Percentiles rank a stretch among this genome's conserved stretches.
phyloP scores from a whole-genome alignment of 768 basidiomycete species.

The Xanthoconium stramineum region DNA sequence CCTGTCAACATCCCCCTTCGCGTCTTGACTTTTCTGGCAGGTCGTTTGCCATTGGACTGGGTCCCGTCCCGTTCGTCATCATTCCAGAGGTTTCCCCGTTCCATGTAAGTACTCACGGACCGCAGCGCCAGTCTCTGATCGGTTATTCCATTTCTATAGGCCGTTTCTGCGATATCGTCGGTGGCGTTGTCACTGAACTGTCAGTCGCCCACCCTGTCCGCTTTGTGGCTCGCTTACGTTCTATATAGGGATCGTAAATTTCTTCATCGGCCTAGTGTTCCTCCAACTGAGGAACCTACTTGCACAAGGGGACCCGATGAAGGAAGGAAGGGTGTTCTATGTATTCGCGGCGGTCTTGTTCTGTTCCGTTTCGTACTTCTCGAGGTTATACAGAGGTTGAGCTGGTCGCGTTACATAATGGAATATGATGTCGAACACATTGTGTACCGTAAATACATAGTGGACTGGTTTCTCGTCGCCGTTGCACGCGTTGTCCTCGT shows the following conservation, averaged over 20 bases:
- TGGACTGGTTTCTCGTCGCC: constrained; percentile 6
- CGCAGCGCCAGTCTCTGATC: not conserved
- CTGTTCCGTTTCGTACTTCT: constrained; percentile 21
- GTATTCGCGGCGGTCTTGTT: constrained; percentile 65
- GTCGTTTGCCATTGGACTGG: constrained; percentile 87
- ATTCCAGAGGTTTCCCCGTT: constrained; percentile 85
- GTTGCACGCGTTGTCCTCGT: not conserved
- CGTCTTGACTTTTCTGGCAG: constrained; percentile 33
- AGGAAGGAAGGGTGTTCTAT: constrained; percentile 89
- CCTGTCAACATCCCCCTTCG: not conserved
- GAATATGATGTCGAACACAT: not conserved
- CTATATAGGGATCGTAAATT: constrained; percentile 74
- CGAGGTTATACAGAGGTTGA: constrained; percentile 27
- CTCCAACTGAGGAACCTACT: constrained; percentile 78
- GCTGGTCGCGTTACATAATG: constrained; percentile 23
- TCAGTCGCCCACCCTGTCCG: constrained; percentile 31
- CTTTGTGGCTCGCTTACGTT: not conserved
- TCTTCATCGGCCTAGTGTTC: constrained; percentile 80
- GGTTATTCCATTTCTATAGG: constrained; percentile 36
- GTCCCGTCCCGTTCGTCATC: constrained; percentile 91
- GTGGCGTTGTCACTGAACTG: constrained; percentile 72
- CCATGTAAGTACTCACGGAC: constrained; percentile 48
- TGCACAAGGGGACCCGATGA: constrained; percentile 51
- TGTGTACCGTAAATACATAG: constrained; percentile 1
- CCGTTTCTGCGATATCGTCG: constrained; percentile 78